These are phyloP conservation scores for Kodamaea hsintzibuensis DNA, from an alignment of 805 yeast species.

Conservation along the genomic window DNA sequence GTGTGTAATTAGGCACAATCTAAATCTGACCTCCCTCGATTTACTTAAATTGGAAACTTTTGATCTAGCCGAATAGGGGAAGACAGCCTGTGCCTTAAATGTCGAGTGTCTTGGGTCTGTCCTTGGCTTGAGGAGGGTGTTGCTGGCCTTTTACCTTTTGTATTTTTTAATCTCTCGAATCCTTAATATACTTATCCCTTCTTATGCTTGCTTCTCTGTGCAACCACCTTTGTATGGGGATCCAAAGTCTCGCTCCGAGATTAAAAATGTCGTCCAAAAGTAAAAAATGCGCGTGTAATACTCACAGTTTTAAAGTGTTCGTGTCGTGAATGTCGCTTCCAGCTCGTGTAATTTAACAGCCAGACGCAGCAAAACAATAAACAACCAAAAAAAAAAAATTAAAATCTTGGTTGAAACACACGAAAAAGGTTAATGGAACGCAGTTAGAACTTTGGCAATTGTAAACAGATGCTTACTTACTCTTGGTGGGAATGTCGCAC, in stretches of 20 bases:
- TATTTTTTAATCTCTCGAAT: too few relatives aligned
- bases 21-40: neutral
- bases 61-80: conserved; percentile 3
- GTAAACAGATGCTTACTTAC: neutral
- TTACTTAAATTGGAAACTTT: neutral
- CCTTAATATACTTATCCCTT: too few relatives aligned
- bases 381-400: neutral
- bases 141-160: too few relatives aligned
- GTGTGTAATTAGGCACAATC: conserved; percentile 4
- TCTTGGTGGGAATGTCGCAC: neutral
- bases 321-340: neutral
- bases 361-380: neutral
- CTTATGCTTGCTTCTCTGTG: too few relatives aligned
- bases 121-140: too few relatives aligned
- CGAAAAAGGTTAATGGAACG: conserved; percentile 1
- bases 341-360: neutral
- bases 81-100: neutral
- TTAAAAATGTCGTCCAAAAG: neutral
- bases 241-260: neutral
- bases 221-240: neutral
- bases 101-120: neutral
- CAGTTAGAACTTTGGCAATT: neutral
- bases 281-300: neutral
- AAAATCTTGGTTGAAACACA: conserved; percentile 2
- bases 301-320: neutral